These are phyloP conservation scores for Exophiala alcalophila DNA, from an alignment of 2,329 filamentous ascomycete genomes.

Conservation along the genomic window DNA sequence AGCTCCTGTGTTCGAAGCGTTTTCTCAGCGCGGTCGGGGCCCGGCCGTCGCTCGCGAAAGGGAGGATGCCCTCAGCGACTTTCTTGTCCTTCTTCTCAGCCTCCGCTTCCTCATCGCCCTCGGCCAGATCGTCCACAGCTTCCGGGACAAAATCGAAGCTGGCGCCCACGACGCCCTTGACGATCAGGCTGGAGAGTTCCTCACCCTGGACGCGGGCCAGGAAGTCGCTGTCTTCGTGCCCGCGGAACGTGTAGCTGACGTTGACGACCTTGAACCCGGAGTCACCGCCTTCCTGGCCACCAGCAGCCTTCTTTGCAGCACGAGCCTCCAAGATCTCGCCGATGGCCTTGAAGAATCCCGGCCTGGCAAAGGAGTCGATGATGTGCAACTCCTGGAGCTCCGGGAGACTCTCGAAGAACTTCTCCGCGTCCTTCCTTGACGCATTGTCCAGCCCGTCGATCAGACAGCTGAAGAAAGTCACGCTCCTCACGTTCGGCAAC, in stretches of 20 bases:
- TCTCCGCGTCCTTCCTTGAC: constrained; percentile 40
- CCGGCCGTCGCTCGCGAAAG: constrained; percentile 26
- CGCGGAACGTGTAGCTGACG: constrained; percentile 47
- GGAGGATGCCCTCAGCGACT: constrained; percentile 23
- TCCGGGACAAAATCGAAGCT: constrained; percentile 24
- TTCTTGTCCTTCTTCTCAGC: constrained; percentile 10
- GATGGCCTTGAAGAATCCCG: constrained; percentile 40
- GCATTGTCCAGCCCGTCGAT: constrained; percentile 44
- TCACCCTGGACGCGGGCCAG: constrained; percentile 38
- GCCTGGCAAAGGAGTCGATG: constrained; percentile 47
- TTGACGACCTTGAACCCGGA: constrained; percentile 47
- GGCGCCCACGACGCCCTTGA: constrained; percentile 19
- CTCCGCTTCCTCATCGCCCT: constrained; percentile 6
- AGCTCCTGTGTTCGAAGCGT: constrained; percentile 19
- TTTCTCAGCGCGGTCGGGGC: constrained; percentile 22
- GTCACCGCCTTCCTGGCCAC: no score
- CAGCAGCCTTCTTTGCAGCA: constrained; percentile 1
- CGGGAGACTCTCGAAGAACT: constrained; percentile 40
- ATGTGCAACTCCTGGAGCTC: constrained; percentile 45
- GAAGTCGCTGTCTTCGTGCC: constrained; percentile 44
- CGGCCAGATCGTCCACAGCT: constrained; percentile 13
- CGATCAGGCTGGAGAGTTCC: constrained; percentile 20
- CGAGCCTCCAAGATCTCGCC: constrained; percentile 29
- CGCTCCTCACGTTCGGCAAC: constrained; percentile 41
- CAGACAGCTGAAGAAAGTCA: constrained; percentile 48